phyloP scores from a whole-genome alignment of 1,284 basidiomycete species.

The Ceratobasidium sp. region DNA sequence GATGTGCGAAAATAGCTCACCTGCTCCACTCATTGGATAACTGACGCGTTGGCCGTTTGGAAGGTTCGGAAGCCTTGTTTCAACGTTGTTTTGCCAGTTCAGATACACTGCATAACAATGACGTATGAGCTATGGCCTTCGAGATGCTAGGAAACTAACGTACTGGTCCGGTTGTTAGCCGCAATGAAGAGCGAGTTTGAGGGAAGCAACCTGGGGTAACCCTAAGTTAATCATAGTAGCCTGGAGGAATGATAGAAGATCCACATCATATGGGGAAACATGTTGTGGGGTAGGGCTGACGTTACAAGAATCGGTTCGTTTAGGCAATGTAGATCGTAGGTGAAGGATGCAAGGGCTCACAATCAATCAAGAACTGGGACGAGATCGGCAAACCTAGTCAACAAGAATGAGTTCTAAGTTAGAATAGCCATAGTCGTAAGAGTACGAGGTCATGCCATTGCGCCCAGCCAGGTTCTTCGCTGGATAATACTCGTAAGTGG shows the following conservation, averaged over 20 bases:
- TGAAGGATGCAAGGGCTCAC: conserved; percentile 84
- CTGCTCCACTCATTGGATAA: conserved; percentile 68
- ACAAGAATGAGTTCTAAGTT: conserved; percentile 1
- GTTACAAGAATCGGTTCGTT: conserved; percentile 58
- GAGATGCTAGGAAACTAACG: neutral
- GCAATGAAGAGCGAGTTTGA: conserved; percentile 4
- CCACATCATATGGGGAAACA: conserved; percentile 48
- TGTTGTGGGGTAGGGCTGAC: conserved; percentile 44
- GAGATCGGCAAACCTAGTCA: conserved; percentile 59
- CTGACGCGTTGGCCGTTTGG: conserved; percentile 63
- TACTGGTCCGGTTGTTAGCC: conserved; percentile 18
- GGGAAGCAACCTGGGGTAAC: neutral
- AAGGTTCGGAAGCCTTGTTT: conserved; percentile 59
- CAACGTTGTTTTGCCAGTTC: conserved; percentile 59
- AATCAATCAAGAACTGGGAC: conserved; percentile 72
- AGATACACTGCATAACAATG: conserved; percentile 65
- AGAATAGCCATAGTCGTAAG: neutral
- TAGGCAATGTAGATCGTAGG: conserved; percentile 74
- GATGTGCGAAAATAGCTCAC: neutral
- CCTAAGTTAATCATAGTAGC: neutral
- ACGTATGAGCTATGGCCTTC: neutral
- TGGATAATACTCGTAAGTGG: conserved; percentile 82
- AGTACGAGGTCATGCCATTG: conserved; percentile 58
- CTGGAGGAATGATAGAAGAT: neutral
- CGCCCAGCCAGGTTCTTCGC: conserved; percentile 73